Evolutionary conservation across 2,329 filamentous ascomycete genomes (phyloP).

Genomic region (Zymoseptoria pseudotritici): DNA sequence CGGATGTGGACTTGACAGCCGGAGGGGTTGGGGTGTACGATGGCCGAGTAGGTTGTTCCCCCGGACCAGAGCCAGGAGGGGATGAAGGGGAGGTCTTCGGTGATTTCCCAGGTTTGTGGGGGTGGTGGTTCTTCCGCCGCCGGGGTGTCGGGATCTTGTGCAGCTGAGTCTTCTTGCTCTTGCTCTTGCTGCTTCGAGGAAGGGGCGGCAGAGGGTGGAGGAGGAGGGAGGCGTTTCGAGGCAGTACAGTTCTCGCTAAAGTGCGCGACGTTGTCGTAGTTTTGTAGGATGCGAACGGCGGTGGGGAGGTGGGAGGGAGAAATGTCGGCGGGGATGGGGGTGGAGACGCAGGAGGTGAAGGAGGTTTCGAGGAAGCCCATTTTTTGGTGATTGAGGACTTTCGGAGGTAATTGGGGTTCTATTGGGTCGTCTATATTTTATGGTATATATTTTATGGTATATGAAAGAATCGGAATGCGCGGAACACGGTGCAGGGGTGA

Average conservation of each 20-base stretch:
- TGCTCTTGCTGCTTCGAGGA: neutral
- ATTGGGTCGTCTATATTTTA: too few relatives aligned
- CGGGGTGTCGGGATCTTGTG: too few relatives aligned
- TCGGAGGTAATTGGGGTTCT: too few relatives aligned
- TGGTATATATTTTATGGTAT: too few relatives aligned
- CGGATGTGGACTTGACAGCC: neutral
- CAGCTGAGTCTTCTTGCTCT: neutral
- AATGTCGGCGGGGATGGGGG: neutral
- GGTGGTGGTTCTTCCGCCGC: too few relatives aligned
- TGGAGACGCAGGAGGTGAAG: neutral
- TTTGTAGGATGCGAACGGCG: neutral
- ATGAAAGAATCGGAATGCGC: too few relatives aligned
- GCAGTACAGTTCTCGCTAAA: neutral
- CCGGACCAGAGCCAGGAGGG: neutral
- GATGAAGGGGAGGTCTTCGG: neutral
- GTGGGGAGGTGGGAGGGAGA: neutral
- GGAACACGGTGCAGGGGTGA: too few relatives aligned
- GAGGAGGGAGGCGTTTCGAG: neutral
- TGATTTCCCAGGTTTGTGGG: neutral
- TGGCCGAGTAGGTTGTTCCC: neutral
- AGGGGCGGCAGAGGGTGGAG: neutral
- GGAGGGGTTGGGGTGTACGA: neutral
- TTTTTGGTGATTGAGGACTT: neutral
- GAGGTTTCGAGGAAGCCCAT: conserved; percentile 2
- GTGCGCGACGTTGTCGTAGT: neutral